Evolutionary conservation across 2,329 filamentous ascomycete species (phyloP), one percentile per base, ranked within the genome.

Genomic region (Cryphonectria parasitica): DNA sequence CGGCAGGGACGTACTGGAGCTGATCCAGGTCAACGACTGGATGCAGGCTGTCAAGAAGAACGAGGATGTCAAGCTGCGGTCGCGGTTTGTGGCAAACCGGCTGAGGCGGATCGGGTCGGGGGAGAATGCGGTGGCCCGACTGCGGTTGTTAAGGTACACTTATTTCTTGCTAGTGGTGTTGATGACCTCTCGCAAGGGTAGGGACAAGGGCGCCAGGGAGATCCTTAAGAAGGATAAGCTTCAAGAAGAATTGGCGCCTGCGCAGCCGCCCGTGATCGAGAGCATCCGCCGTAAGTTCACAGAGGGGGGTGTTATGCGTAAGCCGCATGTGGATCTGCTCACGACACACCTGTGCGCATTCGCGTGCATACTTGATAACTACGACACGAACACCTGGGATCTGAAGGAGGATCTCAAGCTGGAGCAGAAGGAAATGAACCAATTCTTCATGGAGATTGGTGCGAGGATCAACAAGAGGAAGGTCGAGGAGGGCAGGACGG

Each of bases 371-470:
- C 83, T 94, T 25, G 91, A 94, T 76, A 89, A 91, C 77, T 94
- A 89, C 77, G 89, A 90, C 77, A 89, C 93, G 69, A 90, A 95
- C 76, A 90, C 90, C 8, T 87, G 86, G 73, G 86, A 91, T 74
- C 81, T 97, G 74, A 87, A 89, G 67, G 88, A 92, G 73, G 93
- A 96, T 77, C 80, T 96, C 71, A 87, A 88, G 77, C 76, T 95
- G 70, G 91, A 94, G 74, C 88, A 90, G 79, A 91, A 88, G 80
- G 84, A 89, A 77, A 89, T 95, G 76, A 86, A 84, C 67, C 86
- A 89, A 77, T 95, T 94, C 79, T 95, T 92, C 79, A 82, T 84
- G 64, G 93, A 95, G 79, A 90, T 96, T 74, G 93, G 93, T 31
- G 92, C 90, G 41, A 88, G 85, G 75, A 85, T 93, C 41, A 88